Evolutionary conservation across 805 yeast genomes (phyloP).

Genomic region (Candida ficus): DNA sequence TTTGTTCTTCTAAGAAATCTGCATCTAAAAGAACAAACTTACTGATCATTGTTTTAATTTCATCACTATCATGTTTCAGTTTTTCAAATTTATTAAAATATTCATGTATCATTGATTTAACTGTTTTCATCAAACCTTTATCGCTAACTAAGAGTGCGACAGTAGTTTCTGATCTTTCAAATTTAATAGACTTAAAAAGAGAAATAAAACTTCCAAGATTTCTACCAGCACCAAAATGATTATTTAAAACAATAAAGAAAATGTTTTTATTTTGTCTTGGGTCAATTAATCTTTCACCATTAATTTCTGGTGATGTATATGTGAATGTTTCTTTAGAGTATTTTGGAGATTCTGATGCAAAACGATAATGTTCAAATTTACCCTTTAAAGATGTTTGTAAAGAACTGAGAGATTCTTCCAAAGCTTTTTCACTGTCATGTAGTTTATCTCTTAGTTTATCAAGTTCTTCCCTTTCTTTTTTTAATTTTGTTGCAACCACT

Average conservation of each 20-base stretch:
- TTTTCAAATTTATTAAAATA: too few species aligned
- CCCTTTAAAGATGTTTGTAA: too few species aligned
- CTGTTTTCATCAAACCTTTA: too few species aligned
- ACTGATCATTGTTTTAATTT: too few species aligned
- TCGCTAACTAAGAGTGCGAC: conserved; percentile 17
- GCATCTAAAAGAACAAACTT: conserved; percentile 15
- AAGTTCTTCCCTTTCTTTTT: too few species aligned
- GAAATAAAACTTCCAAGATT: conserved; percentile 26
- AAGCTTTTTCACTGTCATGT: too few species aligned
- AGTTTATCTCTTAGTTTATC: too few species aligned
- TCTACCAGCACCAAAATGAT: neutral
- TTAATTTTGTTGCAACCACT: too few species aligned
- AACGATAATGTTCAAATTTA: neutral
- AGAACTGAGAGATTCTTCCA: too few species aligned
- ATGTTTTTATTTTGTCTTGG: neutral
- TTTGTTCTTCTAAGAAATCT: conserved; percentile 14
- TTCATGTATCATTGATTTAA: too few species aligned
- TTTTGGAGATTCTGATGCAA: neutral
- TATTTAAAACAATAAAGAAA: neutral
- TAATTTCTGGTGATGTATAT: too few species aligned
- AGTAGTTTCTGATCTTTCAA: conserved; percentile 20
- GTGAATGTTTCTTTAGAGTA: neutral
- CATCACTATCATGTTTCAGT: too few species aligned
- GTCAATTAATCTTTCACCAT: neutral
- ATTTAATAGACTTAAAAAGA: conserved; percentile 26